Percentiles rank a stretch among this genome's conserved stretches.
phyloP scores from a whole-genome alignment of 1,139 yeast species.

The Pichia inconspicua region DNA sequence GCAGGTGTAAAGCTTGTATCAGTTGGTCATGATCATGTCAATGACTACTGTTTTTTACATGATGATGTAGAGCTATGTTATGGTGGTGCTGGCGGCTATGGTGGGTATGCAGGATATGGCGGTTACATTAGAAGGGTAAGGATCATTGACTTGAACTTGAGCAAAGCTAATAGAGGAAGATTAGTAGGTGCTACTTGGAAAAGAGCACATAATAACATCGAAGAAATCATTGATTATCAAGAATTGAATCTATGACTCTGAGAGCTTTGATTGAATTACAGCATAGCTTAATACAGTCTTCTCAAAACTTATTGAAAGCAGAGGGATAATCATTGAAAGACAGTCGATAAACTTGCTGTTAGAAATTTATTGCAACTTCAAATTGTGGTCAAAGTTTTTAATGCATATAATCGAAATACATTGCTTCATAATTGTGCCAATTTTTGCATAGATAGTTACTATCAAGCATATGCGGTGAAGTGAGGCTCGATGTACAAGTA shows the following conservation, averaged over 20 bases:
- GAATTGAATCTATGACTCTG: constrained; percentile 42
- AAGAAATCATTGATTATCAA: constrained; percentile 38
- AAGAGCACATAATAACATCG: constrained; percentile 49
- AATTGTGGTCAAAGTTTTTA: too few species aligned
- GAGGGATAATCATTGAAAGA: too few species aligned
- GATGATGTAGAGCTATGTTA: constrained; percentile 75
- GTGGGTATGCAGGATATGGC: constrained; percentile 90
- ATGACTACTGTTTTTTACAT: constrained; percentile 69
- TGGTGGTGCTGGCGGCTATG: constrained; percentile 91
- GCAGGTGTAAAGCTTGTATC: constrained; percentile 65
- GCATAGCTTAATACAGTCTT: too few species aligned
- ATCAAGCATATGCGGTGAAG: too few species aligned
- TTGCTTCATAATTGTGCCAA: too few species aligned
- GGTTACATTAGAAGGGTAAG: constrained; percentile 74
- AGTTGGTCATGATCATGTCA: constrained; percentile 93
- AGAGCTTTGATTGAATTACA: too few species aligned
- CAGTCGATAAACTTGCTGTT: too few species aligned
- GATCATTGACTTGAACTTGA: constrained; percentile 56
- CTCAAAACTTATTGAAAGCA: too few species aligned
- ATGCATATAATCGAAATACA: too few species aligned
- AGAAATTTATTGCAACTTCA: too few species aligned
- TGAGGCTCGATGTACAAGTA: too few species aligned
- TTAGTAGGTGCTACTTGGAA: constrained; percentile 63
- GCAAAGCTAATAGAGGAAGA: constrained; percentile 16
- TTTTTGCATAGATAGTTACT: too few species aligned